phyloP scores from a whole-genome alignment of 169 alveolate genomes.

The Neospora caninum region DNA sequence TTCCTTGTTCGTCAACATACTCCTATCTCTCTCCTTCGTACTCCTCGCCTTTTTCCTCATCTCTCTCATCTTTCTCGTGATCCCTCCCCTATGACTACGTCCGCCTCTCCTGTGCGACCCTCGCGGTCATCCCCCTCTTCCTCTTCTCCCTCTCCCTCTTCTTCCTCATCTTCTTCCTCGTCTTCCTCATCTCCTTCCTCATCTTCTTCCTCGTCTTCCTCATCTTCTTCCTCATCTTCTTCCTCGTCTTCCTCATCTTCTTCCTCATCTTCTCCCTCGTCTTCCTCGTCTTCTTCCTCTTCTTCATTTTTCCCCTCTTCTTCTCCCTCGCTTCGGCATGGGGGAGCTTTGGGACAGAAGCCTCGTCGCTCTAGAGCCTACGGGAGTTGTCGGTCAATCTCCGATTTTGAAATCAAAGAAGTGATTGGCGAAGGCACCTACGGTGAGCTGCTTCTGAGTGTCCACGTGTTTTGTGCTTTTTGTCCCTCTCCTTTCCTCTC shows the following conservation, averaged over 20 bases:
- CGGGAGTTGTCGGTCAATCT: slow-evolving; percentile 41
- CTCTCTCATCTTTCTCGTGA: neutral
- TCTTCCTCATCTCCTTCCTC: neutral
- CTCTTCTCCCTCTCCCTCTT: neutral
- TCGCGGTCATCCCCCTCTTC: neutral
- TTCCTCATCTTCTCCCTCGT: neutral
- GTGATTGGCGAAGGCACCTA: slow-evolving; percentile 56
- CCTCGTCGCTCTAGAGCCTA: neutral
- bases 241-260: neutral
- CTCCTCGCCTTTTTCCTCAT: neutral
- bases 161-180: neutral
- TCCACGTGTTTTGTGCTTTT: neutral
- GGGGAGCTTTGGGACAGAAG: neutral
- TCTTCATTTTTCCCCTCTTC: neutral
- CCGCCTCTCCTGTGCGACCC: neutral
- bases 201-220: neutral
- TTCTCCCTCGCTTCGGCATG: neutral
- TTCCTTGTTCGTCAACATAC: neutral
- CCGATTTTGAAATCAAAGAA: slow-evolving; percentile 37
- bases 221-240: slow-evolving; percentile 7
- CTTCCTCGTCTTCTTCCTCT: slow-evolving; percentile 3
- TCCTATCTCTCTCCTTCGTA: neutral
- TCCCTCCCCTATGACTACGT: neutral
- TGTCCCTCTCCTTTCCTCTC: neutral
- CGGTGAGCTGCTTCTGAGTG: neutral